Evolutionary conservation across 1,284 basidiomycete species (phyloP).

Genomic region (Coniferiporia sulphurascens): DNA sequence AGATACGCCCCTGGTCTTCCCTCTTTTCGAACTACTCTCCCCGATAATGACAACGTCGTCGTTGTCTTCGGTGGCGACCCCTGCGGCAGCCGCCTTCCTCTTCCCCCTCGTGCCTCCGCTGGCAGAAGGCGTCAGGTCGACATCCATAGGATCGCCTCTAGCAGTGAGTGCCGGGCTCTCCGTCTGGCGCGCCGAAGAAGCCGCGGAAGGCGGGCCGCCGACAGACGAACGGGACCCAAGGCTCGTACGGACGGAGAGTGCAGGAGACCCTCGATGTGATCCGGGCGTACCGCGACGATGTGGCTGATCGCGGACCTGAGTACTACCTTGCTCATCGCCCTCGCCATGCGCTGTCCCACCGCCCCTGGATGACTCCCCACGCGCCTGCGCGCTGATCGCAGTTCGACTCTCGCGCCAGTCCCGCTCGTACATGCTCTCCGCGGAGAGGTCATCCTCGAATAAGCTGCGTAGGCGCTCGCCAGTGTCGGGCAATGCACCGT

Average conservation of each 20-base stretch:
- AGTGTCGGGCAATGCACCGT: conserved; percentile 22
- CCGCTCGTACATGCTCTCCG: conserved; percentile 61
- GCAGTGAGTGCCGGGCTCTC: conserved; percentile 14
- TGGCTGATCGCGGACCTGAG: neutral
- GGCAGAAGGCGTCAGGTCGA: neutral
- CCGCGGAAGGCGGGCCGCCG: conserved; percentile 12
- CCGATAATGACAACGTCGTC: neutral
- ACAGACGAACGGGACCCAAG: conserved; percentile 3
- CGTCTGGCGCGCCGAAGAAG: conserved; percentile 13
- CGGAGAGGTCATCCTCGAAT: conserved; percentile 59
- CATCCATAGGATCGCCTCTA: conserved; percentile 11
- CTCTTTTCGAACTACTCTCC: conserved; percentile 8
- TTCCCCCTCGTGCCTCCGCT: neutral
- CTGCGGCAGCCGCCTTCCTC: conserved; percentile 12
- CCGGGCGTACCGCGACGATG: conserved; percentile 6
- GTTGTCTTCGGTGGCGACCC: conserved; percentile 1
- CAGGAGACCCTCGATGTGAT: conserved; percentile 13
- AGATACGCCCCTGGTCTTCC: neutral
- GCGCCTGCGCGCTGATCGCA: neutral
- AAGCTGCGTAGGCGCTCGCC: conserved; percentile 42
- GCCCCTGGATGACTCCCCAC: neutral
- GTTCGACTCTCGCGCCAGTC: conserved; percentile 59
- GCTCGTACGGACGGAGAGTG: conserved; percentile 10
- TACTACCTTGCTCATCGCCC: neutral
- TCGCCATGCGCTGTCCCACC: neutral